Conservation (phyloP, 306 rosid genomes). For the Trichosanthes cucumerina region DNA sequence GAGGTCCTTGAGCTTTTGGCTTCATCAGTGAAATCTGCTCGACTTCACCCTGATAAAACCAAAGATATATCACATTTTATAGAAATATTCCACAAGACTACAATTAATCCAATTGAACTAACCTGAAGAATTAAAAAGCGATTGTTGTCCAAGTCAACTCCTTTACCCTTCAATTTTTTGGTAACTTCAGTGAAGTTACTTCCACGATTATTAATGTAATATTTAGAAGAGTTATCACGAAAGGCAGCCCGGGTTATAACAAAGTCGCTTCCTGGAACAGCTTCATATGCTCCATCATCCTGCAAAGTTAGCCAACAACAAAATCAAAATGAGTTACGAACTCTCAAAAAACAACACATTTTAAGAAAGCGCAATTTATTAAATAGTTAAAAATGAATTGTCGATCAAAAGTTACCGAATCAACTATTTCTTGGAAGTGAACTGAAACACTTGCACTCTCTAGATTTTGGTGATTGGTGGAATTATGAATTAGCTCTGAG, state of each 20-base stretch:
- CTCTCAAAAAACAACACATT: not conserved
- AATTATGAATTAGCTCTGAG: slow-evolving; percentile 94
- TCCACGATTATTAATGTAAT: slow-evolving; percentile 62
- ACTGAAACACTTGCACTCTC: slow-evolving; percentile 96
- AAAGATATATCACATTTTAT: slow-evolving; percentile 11
- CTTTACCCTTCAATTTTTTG: slow-evolving; percentile 84
- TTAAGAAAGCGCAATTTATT: no score
- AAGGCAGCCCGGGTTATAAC: slow-evolving; percentile 75
- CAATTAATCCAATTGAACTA: not conserved
- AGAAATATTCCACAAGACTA: not conserved
- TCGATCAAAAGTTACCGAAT: slow-evolving; percentile 37
- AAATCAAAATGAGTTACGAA: not conserved
- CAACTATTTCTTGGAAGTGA: slow-evolving; percentile 85
- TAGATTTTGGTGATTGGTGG: slow-evolving; percentile 82
- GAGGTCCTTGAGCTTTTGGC: slow-evolving; percentile 97
- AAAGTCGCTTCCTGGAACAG: slow-evolving; percentile 78
- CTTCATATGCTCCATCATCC: slow-evolving; percentile 73
- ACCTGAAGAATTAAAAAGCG: slow-evolving; percentile 97
- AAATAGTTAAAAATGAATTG: not conserved
- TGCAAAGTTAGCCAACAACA: slow-evolving; percentile 13
- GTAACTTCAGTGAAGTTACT: slow-evolving; percentile 97
- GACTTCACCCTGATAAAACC: slow-evolving; percentile 69
- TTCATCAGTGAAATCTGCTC: slow-evolving; percentile 97
- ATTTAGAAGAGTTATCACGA: slow-evolving; percentile 89
- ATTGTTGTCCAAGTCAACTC: slow-evolving; percentile 93